Percentiles rank a stretch among this genome's conserved stretches.
Conservation (phyloP, 2,329 filamentous ascomycete genomes). For the Apiospora arundinis region DNA sequence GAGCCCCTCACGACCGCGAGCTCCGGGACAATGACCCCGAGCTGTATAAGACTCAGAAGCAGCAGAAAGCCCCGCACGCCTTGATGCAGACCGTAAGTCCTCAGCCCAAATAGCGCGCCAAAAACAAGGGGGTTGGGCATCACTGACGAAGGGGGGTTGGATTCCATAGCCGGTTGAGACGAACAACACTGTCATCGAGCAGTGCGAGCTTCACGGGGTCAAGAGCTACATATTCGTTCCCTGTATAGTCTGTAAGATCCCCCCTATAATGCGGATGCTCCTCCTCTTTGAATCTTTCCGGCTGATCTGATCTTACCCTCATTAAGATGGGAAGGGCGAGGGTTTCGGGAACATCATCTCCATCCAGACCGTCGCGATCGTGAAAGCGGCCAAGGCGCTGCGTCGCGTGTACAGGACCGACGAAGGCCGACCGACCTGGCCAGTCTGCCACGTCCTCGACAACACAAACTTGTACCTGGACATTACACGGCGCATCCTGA, state of each 20-base stretch:
- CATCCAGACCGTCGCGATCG: slow-evolving; percentile 56
- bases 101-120: not conserved
- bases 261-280: too few relatives aligned
- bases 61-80: slow-evolving; percentile 33
- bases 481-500: slow-evolving; percentile 51
- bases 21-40: slow-evolving; percentile 51
- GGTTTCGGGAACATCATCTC: slow-evolving; percentile 58
- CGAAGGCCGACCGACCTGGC: slow-evolving; percentile 50
- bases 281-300: not conserved
- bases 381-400: slow-evolving; percentile 49
- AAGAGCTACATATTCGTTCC: slow-evolving; percentile 59
- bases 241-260: slow-evolving; percentile 59
- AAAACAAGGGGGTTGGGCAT: not conserved
- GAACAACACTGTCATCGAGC: slow-evolving; percentile 52
- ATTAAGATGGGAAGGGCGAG: slow-evolving; percentile 53
- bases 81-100: slow-evolving; percentile 36
- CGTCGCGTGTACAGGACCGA: slow-evolving; percentile 51
- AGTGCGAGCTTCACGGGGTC: slow-evolving; percentile 48
- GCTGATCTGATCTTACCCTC: not conserved
- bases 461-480: slow-evolving; percentile 53
- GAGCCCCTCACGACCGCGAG: slow-evolving; percentile 46
- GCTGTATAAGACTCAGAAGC: slow-evolving; percentile 52
- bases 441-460: slow-evolving; percentile 58
- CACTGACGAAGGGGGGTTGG: slow-evolving; percentile 6
- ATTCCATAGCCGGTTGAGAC: slow-evolving; percentile 43